Percentiles rank a stretch among this genome's conserved stretches.
Conservation (phyloP, 768 basidiomycete species). For the Naganishia vishniacii region DNA sequence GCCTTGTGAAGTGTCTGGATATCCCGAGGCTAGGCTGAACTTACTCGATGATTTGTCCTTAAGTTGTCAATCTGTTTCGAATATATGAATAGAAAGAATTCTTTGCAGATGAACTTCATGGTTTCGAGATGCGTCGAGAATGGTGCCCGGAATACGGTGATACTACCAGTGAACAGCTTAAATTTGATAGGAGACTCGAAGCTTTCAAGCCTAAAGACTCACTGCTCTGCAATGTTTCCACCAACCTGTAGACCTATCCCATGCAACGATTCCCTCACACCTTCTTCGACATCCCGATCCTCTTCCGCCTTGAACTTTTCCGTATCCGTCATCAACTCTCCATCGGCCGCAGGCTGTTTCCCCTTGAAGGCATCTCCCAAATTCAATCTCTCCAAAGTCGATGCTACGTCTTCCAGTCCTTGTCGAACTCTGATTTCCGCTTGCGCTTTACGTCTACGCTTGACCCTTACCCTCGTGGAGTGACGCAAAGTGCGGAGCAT, state of each 20-base stretch:
- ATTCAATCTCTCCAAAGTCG: slow-evolving; percentile 56
- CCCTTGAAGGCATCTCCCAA: slow-evolving; percentile 44
- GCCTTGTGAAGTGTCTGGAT: not conserved
- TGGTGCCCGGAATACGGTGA: slow-evolving; percentile 67
- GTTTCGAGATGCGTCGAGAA: slow-evolving; percentile 80
- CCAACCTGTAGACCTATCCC: slow-evolving; percentile 81
- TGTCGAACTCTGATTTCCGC: slow-evolving; percentile 56
- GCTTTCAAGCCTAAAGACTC: slow-evolving; percentile 34
- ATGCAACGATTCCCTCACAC: slow-evolving; percentile 64
- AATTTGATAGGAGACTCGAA: not conserved
- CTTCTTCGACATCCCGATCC: slow-evolving; percentile 78
- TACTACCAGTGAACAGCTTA: slow-evolving; percentile 50
- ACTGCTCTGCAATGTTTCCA: slow-evolving; percentile 80
- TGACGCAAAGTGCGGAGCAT: slow-evolving; percentile 66
- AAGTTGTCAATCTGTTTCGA: slow-evolving; percentile 94
- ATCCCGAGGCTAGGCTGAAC: slow-evolving; percentile 35
- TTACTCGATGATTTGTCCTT: slow-evolving; percentile 84
- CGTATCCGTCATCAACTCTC: slow-evolving; percentile 32
- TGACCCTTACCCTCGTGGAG: slow-evolving; percentile 67
- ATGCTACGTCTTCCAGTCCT: slow-evolving; percentile 65
- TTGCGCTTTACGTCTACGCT: slow-evolving; percentile 53
- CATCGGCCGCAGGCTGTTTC: slow-evolving; percentile 44
- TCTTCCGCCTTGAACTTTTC: slow-evolving; percentile 51
- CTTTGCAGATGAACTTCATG: slow-evolving; percentile 94
- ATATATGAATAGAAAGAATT: slow-evolving; percentile 86